These are phyloP conservation scores for Moesziomyces globuligerus DNA, from an alignment of 1,284 basidiomycete species.

Conservation along the genomic window DNA sequence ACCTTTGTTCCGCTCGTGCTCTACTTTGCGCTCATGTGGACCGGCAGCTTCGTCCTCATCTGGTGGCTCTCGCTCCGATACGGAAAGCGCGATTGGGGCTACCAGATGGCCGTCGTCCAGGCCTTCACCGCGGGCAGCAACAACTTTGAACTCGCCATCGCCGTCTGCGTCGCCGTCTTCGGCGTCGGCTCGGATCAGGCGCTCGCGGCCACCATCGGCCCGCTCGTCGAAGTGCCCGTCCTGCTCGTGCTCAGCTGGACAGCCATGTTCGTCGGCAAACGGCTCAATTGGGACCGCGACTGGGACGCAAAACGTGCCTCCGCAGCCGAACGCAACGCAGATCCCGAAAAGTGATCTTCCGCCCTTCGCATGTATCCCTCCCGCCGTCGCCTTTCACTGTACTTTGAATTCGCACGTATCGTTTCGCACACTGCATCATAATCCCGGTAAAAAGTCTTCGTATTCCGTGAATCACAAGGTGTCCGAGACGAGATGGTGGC, in stretches of 20 bases:
- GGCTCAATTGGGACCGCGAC: conserved; percentile 42
- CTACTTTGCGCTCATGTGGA: conserved; percentile 84
- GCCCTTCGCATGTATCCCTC: not conserved
- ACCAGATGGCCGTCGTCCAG: conserved; percentile 69
- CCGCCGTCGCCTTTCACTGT: not conserved
- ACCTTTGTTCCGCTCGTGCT: conserved; percentile 76
- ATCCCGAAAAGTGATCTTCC: conserved; percentile 21
- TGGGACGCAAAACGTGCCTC: conserved; percentile 5
- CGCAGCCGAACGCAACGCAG: conserved; percentile 2
- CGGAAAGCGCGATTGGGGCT: conserved; percentile 59
- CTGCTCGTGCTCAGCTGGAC: conserved; percentile 79
- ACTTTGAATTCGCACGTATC: not conserved
- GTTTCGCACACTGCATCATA: not conserved
- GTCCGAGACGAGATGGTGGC: no score
- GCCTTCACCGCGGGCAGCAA: conserved; percentile 71
- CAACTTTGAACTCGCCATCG: conserved; percentile 77
- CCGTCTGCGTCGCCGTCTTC: conserved; percentile 81
- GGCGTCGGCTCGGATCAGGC: conserved; percentile 50
- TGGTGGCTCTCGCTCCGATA: conserved; percentile 52
- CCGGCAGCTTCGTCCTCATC: conserved; percentile 73
- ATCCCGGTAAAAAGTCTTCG: not conserved
- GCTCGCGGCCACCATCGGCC: conserved; percentile 54
- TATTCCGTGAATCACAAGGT: conserved; percentile 1
- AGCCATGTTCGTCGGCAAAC: conserved; percentile 72
- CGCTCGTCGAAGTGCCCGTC: conserved; percentile 73